Percentiles rank a stretch among this genome's conserved stretches.
phyloP scores from a whole-genome alignment of 2,329 filamentous ascomycete species.

The Phaeophleospora eucalypticola region DNA sequence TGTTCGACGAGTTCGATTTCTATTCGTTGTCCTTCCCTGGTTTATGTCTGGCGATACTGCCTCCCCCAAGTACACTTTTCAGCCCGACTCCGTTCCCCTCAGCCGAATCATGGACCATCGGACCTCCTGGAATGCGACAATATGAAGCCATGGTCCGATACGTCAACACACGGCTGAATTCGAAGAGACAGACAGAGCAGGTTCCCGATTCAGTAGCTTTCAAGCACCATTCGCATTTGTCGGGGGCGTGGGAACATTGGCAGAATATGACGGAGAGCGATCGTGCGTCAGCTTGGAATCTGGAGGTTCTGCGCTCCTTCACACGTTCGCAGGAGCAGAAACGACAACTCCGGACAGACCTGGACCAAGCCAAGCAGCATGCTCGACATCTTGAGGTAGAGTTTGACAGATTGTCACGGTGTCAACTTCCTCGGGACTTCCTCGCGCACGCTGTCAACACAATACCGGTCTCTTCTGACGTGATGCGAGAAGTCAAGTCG shows the following conservation, averaged over 20 bases:
- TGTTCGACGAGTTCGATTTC: conserved; percentile 73
- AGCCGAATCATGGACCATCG: conserved; percentile 74
- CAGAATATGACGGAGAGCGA: conserved; percentile 54
- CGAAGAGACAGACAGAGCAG: conserved; percentile 29
- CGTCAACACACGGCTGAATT: conserved; percentile 30
- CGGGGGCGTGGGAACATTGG: conserved; percentile 77
- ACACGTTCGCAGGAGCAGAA: conserved; percentile 38
- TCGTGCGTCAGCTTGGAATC: conserved; percentile 42
- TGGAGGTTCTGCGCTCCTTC: conserved; percentile 45
- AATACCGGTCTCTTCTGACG: conserved; percentile 35
- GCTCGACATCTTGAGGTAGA: conserved; percentile 39
- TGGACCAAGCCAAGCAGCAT: conserved; percentile 40
- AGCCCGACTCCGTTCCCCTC: conserved; percentile 75
- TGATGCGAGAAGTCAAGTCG: conserved; percentile 34
- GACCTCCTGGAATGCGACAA: conserved; percentile 69
- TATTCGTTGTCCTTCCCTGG: conserved; percentile 81
- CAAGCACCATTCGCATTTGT: conserved; percentile 68
- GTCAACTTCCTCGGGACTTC: conserved; percentile 33
- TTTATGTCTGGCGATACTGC: conserved; percentile 75
- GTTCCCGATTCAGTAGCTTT: conserved; percentile 59
- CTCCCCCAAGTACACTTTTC: conserved; percentile 76
- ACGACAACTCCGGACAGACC: conserved; percentile 34
- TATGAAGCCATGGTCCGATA: conserved; percentile 58
- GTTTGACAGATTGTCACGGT: conserved; percentile 31
- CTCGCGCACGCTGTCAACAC: conserved; percentile 33